Evolutionary conservation across 2,329 filamentous ascomycete genomes (phyloP).

Genomic region (Alternaria panax): DNA sequence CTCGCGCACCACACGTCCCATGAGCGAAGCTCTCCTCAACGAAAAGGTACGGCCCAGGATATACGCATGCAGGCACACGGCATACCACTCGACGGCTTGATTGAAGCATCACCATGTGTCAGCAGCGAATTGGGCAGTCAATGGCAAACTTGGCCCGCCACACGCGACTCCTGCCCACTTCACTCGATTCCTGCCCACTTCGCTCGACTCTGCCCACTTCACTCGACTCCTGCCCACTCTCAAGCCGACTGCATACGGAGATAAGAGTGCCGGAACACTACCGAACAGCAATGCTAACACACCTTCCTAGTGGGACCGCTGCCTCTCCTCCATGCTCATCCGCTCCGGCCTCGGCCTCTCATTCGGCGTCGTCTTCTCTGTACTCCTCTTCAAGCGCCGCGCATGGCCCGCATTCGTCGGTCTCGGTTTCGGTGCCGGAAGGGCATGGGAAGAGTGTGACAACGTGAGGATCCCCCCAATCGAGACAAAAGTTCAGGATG

Average conservation of each 20-base stretch:
- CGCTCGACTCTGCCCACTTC: not conserved
- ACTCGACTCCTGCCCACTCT: not conserved
- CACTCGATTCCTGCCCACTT: not conserved
- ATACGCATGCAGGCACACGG: not conserved
- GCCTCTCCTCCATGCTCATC: conserved; percentile 96
- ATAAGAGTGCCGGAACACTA: conserved; percentile 2
- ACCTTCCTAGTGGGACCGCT: conserved; percentile 88
- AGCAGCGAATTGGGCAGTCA: not conserved
- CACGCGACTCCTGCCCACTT: conserved; percentile 18
- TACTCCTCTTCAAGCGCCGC: conserved; percentile 96
- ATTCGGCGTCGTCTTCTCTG: conserved; percentile 98
- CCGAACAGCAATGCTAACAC: conserved; percentile 29
- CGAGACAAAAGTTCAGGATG: not conserved
- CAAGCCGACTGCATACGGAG: not conserved
- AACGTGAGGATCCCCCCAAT: conserved; percentile 52
- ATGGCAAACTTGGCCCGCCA: not conserved
- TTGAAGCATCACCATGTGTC: not conserved
- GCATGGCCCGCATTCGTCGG: conserved; percentile 97
- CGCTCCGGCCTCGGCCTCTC: conserved; percentile 94
- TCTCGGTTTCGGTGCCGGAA: conserved; percentile 91
- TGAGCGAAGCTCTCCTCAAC: conserved; percentile 97
- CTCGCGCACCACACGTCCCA: conserved; percentile 75
- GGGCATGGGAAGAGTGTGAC: conserved; percentile 99
- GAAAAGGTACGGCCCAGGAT: conserved; percentile 78
- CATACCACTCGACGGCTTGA: not conserved